Evolutionary conservation across 306 rosid genomes (phyloP).

Genomic region (Cyclanthera cordifolia): DNA sequence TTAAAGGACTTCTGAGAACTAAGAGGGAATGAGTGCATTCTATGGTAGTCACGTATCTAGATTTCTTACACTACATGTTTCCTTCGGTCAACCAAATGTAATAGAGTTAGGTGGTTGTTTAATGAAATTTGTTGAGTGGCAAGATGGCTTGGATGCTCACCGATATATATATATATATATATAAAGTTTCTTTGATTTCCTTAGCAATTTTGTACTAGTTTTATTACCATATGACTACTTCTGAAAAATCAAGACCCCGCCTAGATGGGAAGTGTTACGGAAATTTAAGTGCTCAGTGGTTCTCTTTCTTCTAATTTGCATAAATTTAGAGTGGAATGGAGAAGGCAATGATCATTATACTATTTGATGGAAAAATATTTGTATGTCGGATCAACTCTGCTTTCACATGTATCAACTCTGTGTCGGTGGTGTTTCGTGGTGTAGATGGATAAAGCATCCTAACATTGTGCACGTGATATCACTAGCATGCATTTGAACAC

Average conservation of each 20-base stretch:
- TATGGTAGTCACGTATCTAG: no score
- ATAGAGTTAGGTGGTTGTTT: no score
- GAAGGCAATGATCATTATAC: background rate
- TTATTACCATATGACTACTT: no score
- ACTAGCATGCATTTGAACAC: background rate
- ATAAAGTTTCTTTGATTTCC: no score
- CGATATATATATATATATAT: no score
- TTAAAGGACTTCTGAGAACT: no score
- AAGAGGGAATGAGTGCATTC: background rate
- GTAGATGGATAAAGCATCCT: background rate
- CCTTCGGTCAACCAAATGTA: no score
- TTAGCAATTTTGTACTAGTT: no score
- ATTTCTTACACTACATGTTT: no score
- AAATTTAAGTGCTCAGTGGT: background rate
- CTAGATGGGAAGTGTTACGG: background rate
- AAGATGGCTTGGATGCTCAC: no score
- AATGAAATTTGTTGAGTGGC: no score
- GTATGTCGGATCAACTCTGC: background rate
- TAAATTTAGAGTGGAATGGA: background rate
- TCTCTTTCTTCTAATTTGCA: background rate
- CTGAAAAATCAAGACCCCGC: background rate
- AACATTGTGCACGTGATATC: background rate
- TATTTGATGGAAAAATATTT: background rate
- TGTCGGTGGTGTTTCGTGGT: background rate
- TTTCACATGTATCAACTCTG: background rate